A percentile compares a stretch with the other conserved stretches of the same genome.
These are phyloP conservation scores for Tausonia pullulans DNA, from an alignment of 1,284 basidiomycete genomes.

Conservation along the genomic window DNA sequence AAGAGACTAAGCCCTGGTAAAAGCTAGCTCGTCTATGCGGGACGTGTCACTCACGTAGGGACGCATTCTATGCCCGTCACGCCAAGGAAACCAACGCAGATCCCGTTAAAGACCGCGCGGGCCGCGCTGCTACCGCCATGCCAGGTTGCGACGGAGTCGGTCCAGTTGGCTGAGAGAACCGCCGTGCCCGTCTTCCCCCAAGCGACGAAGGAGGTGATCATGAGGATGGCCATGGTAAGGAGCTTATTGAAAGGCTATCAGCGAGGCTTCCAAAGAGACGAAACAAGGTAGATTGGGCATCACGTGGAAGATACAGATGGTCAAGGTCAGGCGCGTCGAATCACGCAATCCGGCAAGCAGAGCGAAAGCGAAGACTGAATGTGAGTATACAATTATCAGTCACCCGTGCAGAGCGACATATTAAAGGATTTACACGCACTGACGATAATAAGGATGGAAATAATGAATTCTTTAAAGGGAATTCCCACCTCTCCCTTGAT, in stretches of 20 bases:
- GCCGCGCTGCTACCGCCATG: slow-evolving; percentile 9
- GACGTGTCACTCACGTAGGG: slow-evolving; percentile 15
- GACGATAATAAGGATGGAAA: slow-evolving; percentile 10
- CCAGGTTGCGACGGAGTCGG: slow-evolving; percentile 1
- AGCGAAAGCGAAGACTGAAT: slow-evolving; percentile 16
- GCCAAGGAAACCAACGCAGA: slow-evolving; percentile 25
- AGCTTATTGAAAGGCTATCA: slow-evolving; percentile 5
- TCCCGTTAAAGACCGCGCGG: slow-evolving; percentile 20
- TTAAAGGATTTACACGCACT: background rate
- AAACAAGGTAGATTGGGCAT: background rate
- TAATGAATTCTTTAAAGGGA: slow-evolving; percentile 7
- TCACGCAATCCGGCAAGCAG: slow-evolving; percentile 21
- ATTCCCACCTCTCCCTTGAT: slow-evolving; percentile 19
- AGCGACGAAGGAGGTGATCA: slow-evolving; percentile 18
- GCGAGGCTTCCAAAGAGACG: background rate
- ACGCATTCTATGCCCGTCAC: slow-evolving; percentile 22
- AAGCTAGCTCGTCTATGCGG: background rate
- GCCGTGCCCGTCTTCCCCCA: slow-evolving; percentile 19
- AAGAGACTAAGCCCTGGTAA: background rate
- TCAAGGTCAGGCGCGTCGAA: slow-evolving; percentile 20
- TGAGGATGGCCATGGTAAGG: slow-evolving; percentile 17
- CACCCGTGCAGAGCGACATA: background rate
- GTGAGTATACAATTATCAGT: background rate
- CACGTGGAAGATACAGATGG: slow-evolving; percentile 21
- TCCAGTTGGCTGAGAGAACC: slow-evolving; percentile 19